These are phyloP conservation scores for Colletotrichum siamense DNA, from an alignment of 2,329 filamentous ascomycete genomes.

Conservation along the genomic window DNA sequence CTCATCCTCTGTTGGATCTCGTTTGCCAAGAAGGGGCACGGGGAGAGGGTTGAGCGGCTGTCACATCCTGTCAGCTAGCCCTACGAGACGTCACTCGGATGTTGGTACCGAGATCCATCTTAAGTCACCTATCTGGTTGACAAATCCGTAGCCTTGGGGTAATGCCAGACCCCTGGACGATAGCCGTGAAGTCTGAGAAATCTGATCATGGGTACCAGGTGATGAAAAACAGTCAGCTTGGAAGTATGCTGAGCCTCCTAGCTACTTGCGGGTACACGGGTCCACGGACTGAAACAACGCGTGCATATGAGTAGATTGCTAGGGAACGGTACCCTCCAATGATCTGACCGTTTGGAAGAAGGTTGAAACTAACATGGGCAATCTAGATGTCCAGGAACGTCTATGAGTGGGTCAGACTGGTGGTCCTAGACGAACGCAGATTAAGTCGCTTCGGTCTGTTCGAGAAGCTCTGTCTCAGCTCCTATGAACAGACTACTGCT, in stretches of 20 bases:
- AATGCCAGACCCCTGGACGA: not conserved
- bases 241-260: not conserved
- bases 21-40: not conserved
- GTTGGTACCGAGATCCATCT: not conserved
- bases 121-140: not conserved
- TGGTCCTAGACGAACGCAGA: not conserved
- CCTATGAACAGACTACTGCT: not conserved
- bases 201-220: not conserved
- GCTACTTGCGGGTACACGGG: not conserved
- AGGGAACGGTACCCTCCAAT: not conserved
- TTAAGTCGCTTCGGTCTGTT: not conserved
- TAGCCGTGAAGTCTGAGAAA: not conserved
- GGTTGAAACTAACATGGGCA: not conserved
- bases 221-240: not conserved
- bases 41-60: not conserved
- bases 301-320: not conserved
- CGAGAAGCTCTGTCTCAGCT: not conserved
- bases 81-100: not conserved
- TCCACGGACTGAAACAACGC: not conserved
- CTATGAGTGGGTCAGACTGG: not conserved
- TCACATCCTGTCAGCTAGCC: not conserved
- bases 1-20: not conserved
- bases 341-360: not conserved
- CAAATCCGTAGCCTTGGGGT: not conserved
- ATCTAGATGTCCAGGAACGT: not conserved